Evolutionary conservation across 23 red algal genomes (phyloP).

Genomic region (Agarophyton chilense): DNA sequence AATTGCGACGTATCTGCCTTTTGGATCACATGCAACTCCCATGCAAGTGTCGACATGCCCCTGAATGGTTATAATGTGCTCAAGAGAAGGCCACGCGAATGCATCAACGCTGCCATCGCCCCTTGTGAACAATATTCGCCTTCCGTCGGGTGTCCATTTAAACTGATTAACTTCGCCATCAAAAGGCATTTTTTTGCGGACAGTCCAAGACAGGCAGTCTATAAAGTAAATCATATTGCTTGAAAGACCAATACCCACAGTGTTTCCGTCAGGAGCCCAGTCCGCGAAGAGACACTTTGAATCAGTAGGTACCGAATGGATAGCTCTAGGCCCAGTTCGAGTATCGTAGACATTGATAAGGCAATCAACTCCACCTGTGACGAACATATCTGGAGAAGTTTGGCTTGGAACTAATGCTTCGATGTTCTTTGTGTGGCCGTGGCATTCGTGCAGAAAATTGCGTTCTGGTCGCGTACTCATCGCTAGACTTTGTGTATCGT

Average conservation of each 20-base stretch:
- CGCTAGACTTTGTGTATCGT: conserved; percentile 44
- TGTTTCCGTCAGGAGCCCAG: conserved; percentile 63
- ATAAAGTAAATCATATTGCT: conserved; percentile 54
- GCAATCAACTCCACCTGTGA: conserved; percentile 50
- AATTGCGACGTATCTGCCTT: conserved; percentile 45
- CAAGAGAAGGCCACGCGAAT: conserved; percentile 48
- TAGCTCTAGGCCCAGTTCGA: conserved; percentile 6
- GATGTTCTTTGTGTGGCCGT: conserved; percentile 45
- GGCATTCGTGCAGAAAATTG: conserved; percentile 45
- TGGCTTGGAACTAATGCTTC: conserved; percentile 35
- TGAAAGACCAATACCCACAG: conserved; percentile 26
- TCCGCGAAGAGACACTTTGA: conserved; percentile 52
- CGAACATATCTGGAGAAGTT: conserved; percentile 55
- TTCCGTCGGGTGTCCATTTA: conserved; percentile 38
- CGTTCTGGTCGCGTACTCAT: conserved; percentile 41
- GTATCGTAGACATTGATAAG: conserved; percentile 47
- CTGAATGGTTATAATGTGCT: conserved; percentile 35
- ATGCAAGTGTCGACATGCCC: conserved; percentile 43
- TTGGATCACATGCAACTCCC: conserved; percentile 62
- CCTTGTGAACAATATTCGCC: conserved; percentile 22
- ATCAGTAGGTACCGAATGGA: conserved; percentile 19
- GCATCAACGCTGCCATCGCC: conserved; percentile 60
- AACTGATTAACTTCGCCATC: conserved; percentile 61
- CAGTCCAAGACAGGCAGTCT: conserved; percentile 37
- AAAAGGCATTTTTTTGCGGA: conserved; percentile 48